Evolutionary conservation across 257 asterid genomes (phyloP).

Genomic region (Solanum arcanum): DNA sequence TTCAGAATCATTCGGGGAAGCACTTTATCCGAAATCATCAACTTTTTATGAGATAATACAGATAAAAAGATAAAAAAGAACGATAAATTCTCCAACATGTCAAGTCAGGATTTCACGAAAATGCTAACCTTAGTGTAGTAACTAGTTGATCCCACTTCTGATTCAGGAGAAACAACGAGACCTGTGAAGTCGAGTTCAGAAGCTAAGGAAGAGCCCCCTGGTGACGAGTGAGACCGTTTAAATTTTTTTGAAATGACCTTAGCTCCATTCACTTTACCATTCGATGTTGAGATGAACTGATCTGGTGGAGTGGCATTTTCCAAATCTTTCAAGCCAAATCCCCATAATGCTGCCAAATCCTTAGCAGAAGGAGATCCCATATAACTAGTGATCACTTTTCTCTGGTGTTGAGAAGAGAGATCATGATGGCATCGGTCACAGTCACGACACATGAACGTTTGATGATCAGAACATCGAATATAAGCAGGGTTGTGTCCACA

Average conservation of each 20-base stretch:
- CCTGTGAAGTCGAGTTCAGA: neutral
- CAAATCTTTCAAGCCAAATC: constrained; percentile 29
- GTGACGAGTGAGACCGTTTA: neutral
- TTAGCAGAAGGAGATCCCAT: constrained; percentile 81
- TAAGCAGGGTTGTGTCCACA: constrained; percentile 40
- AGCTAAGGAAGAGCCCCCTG: constrained; percentile 7
- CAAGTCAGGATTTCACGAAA: neutral
- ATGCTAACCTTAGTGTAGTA: constrained; percentile 23
- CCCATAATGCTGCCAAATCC: constrained; percentile 67
- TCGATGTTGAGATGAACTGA: constrained; percentile 1
- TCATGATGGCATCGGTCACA: constrained; percentile 40
- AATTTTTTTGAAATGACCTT: neutral
- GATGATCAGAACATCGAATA: constrained; percentile 45
- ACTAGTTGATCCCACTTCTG: constrained; percentile 17
- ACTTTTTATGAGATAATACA: neutral
- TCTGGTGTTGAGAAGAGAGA: constrained; percentile 36
- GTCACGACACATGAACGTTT: constrained; percentile 54
- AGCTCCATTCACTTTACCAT: neutral
- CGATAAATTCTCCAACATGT: neutral
- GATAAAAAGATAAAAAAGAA: neutral
- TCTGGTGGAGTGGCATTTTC: constrained; percentile 1
- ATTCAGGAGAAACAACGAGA: constrained; percentile 7
- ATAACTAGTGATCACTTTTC: constrained; percentile 29
- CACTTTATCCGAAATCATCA: neutral
- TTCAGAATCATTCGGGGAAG: neutral